Evolutionary conservation across 192 early-diverging fungal genomes (phyloP).

Genomic region (Umbelopsis isabellina): DNA sequence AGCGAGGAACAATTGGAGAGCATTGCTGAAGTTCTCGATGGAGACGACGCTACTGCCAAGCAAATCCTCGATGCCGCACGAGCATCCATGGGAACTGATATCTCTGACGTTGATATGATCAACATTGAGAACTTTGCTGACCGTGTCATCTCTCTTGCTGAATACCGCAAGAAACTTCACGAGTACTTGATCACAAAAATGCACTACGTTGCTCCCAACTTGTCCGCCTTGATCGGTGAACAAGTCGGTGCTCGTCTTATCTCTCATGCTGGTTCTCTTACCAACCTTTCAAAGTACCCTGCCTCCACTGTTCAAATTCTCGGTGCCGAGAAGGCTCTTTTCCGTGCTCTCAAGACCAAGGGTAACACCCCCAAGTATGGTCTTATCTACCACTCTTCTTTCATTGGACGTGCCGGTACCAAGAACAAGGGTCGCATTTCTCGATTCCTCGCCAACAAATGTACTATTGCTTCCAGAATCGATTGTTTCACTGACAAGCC

Average conservation of each 20-base stretch:
- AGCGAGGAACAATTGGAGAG: slow-evolving; percentile 74
- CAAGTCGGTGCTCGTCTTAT: slow-evolving; percentile 96
- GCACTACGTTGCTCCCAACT: slow-evolving; percentile 95
- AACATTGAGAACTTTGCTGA: slow-evolving; percentile 95
- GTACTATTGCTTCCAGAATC: slow-evolving; percentile 93
- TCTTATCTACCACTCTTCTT: slow-evolving; percentile 94
- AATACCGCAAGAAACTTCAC: slow-evolving; percentile 94
- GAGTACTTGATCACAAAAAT: slow-evolving; percentile 94
- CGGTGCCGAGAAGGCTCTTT: slow-evolving; percentile 98
- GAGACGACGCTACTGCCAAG: slow-evolving; percentile 80
- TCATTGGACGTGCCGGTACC: slow-evolving; percentile 90
- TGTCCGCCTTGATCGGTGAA: slow-evolving; percentile 94
- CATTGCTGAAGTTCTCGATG: slow-evolving; percentile 76
- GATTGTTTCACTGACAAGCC: slow-evolving; percentile 94
- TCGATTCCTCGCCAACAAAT: slow-evolving; percentile 98
- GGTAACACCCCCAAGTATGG: slow-evolving; percentile 99
- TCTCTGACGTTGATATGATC: slow-evolving; percentile 92
- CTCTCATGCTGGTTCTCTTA: slow-evolving; percentile 94
- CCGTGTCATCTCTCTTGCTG: slow-evolving; percentile 86
- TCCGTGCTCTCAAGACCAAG: slow-evolving; percentile 95
- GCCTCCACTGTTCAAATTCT: slow-evolving; percentile 98
- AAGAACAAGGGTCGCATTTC: slow-evolving; percentile 99
- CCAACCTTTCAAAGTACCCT: slow-evolving; percentile 96
- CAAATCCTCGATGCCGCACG: slow-evolving; percentile 93
- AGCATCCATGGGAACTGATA: slow-evolving; percentile 98